phyloP scores from a whole-genome alignment of 208 protist species.

The Trypanosoma vivax region DNA sequence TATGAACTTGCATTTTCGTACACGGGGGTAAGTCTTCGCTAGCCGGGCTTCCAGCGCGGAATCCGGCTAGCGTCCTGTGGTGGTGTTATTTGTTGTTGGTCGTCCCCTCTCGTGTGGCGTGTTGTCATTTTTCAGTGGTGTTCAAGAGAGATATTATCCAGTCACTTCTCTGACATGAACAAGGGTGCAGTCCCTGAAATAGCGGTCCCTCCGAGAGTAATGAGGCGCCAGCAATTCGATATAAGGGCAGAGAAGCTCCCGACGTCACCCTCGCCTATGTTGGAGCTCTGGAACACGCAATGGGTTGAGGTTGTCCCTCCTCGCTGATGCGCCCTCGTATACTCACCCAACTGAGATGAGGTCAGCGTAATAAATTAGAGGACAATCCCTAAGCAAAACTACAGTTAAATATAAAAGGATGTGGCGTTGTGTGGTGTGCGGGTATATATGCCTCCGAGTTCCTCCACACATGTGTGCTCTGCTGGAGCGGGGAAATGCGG shows the following conservation, averaged over 20 bases:
- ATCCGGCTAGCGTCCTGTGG: slow-evolving; percentile 9
- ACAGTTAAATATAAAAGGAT: too few species aligned
- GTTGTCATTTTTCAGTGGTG: slow-evolving; percentile 39
- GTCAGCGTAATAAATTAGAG: too few species aligned
- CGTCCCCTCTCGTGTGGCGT: slow-evolving; percentile 9
- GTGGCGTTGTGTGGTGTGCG: slow-evolving; percentile 63
- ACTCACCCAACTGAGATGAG: too few species aligned
- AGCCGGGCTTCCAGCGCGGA: slow-evolving; percentile 7
- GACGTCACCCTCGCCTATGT: not conserved
- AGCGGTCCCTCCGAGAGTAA: not conserved
- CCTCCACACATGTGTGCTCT: too few species aligned
- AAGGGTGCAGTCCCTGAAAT: slow-evolving; percentile 26
- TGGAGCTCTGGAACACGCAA: not conserved
- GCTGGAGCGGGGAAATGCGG: not conserved
- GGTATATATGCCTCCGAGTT: too few species aligned
- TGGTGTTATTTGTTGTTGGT: slow-evolving; percentile 43
- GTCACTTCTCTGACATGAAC: slow-evolving; percentile 30
- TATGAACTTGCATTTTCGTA: slow-evolving; percentile 36
- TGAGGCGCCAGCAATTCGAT: slow-evolving; percentile 15
- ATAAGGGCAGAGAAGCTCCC: slow-evolving; percentile 6
- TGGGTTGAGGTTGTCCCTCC: not conserved
- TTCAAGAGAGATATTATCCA: slow-evolving; percentile 37
- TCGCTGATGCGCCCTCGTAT: too few species aligned
- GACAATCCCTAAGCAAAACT: too few species aligned
- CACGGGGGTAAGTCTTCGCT: slow-evolving; percentile 29